Evolutionary conservation across 495 filamentous ascomycete species (phyloP).

Genomic region (Penicillium angulare): DNA sequence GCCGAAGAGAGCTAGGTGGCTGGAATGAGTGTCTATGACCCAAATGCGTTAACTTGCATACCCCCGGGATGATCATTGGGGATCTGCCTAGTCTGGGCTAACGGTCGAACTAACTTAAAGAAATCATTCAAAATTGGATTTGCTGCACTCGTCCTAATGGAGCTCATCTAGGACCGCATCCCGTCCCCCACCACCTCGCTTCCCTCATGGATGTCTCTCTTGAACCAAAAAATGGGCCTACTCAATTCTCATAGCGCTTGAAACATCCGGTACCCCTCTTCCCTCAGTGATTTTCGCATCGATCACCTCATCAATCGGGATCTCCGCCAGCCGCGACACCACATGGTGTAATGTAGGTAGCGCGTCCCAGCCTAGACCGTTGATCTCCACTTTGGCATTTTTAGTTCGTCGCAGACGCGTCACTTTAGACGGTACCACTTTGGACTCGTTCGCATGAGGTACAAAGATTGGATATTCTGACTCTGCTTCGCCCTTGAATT

Average conservation of each 20-base stretch:
- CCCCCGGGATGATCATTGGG: neutral
- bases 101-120: neutral
- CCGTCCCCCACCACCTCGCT: too few relatives aligned
- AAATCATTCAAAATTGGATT: neutral
- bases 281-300: conserved; percentile 51
- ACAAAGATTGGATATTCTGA: conserved; percentile 46
- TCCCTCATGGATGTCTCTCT: too few relatives aligned
- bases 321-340: conserved; percentile 44
- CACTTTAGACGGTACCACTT: conserved; percentile 32
- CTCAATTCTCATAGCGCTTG: conserved; percentile 41
- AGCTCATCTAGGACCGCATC: too few relatives aligned
- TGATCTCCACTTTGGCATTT: conserved; percentile 43
- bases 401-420: conserved; percentile 31
- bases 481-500: conserved; percentile 40
- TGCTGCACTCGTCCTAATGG: conserved; percentile 1
- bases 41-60: too few relatives aligned
- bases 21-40: too few relatives aligned
- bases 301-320: conserved; percentile 54
- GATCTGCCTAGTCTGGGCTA: neutral
- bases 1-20: too few relatives aligned
- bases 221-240: too few relatives aligned
- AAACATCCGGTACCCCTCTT: conserved; percentile 47
- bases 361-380: conserved; percentile 43
- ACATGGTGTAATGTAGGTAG: conserved; percentile 58
- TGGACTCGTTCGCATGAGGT: conserved; percentile 35